phyloP scores from a whole-genome alignment of 306 rosid genomes.

The Dalbergia oliveri region DNA sequence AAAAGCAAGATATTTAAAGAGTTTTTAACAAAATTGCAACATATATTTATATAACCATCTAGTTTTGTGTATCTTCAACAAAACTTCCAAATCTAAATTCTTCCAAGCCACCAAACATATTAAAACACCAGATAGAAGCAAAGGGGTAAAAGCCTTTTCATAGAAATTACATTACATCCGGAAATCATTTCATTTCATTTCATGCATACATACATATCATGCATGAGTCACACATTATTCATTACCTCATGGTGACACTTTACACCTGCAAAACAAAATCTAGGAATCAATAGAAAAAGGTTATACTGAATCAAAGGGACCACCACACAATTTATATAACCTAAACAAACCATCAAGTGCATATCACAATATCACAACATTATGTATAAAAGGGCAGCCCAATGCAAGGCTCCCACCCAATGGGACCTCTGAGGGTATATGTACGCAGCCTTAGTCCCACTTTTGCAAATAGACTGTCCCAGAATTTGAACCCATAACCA shows the following conservation, averaged over 20 bases:
- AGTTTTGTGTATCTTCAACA: slow-evolving; percentile 15
- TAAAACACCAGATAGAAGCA: slow-evolving; percentile 4
- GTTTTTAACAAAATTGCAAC: slow-evolving; percentile 1
- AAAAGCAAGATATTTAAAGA: slow-evolving; percentile 7
- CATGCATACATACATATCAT: neutral
- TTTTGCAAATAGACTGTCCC: too few species aligned
- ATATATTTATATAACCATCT: neutral
- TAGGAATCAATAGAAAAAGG: neutral
- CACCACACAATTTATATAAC: neutral
- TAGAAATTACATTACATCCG: neutral
- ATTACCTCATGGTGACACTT: slow-evolving; percentile 4
- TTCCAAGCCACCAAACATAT: neutral
- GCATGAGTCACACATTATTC: slow-evolving; percentile 14
- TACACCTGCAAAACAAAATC: neutral
- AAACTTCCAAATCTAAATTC: slow-evolving; percentile 17
- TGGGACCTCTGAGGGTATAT: too few species aligned
- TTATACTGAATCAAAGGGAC: neutral
- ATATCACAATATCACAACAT: neutral
- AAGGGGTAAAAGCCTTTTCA: neutral
- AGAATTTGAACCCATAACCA: too few species aligned
- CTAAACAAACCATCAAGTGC: slow-evolving; percentile 4
- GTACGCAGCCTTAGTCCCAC: too few species aligned
- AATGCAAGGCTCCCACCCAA: too few species aligned
- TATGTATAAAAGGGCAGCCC: too few species aligned
- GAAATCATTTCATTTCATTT: slow-evolving; percentile 39